Evolutionary conservation across 768 basidiomycete genomes (phyloP).

Genomic region (Auricularia heimuer): DNA sequence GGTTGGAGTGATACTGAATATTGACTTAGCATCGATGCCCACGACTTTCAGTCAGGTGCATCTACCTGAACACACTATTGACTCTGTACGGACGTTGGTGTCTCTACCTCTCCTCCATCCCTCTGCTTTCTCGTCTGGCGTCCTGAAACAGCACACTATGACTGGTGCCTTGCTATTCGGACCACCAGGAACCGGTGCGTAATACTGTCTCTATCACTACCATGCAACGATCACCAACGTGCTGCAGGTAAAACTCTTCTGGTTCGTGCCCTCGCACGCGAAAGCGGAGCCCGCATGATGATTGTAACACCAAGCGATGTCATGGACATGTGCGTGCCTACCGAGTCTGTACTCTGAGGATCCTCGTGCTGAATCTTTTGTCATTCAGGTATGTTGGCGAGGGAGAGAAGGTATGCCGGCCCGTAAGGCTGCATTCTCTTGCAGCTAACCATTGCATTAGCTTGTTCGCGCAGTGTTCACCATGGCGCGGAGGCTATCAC

Average conservation of each 20-base stretch:
- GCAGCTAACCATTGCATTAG: slow-evolving; percentile 60
- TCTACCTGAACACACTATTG: slow-evolving; percentile 78
- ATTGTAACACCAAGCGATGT: slow-evolving; percentile 86
- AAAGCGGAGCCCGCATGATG: slow-evolving; percentile 91
- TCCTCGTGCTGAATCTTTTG: slow-evolving; percentile 29
- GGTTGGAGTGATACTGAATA: neutral
- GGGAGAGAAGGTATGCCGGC: neutral
- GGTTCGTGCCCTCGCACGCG: slow-evolving; percentile 83
- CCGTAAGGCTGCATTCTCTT: neutral
- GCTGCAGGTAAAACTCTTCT: slow-evolving; percentile 63
- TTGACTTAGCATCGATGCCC: slow-evolving; percentile 48
- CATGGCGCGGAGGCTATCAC: slow-evolving; percentile 74
- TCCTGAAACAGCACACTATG: slow-evolving; percentile 86
- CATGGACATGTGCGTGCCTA: slow-evolving; percentile 61
- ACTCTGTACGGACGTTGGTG: slow-evolving; percentile 85
- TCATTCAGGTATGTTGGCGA: neutral
- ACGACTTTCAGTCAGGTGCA: slow-evolving; percentile 86
- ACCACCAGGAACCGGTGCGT: slow-evolving; percentile 66
- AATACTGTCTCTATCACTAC: too few relatives aligned
- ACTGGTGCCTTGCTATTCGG: slow-evolving; percentile 87
- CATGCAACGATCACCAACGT: too few relatives aligned
- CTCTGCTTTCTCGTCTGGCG: slow-evolving; percentile 76
- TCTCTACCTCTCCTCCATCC: slow-evolving; percentile 84
- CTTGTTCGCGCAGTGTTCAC: slow-evolving; percentile 83
- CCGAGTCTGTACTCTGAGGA: too few relatives aligned